Conservation (phyloP, 1,284 basidiomycete species). For the Boletellus deceptivus region DNA sequence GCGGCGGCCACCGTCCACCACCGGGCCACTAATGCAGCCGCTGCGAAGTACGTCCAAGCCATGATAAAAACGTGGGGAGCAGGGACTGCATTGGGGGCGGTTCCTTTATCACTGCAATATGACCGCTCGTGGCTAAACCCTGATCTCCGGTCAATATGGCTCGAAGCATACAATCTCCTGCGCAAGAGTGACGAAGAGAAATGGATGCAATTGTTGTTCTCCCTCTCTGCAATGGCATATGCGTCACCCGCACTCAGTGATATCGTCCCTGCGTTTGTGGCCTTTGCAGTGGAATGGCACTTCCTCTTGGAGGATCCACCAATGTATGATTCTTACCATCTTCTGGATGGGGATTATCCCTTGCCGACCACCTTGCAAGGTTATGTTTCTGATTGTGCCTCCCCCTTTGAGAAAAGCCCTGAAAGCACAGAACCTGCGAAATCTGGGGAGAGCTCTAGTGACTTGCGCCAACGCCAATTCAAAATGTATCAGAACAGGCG, state of each 20-base stretch:
- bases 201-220: conserved; percentile 29
- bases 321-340: conserved; percentile 11
- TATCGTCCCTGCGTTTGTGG: conserved; percentile 20
- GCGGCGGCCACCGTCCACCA: too few relatives aligned
- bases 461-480: background rate
- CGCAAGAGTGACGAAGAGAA: conserved; percentile 11
- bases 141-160: conserved; percentile 22
- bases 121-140: conserved; percentile 16
- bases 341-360: conserved; percentile 9
- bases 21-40: background rate
- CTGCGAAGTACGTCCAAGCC: conserved; percentile 1
- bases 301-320: background rate
- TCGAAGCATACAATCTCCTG: conserved; percentile 33
- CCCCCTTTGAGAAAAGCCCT: background rate
- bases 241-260: conserved; percentile 4
- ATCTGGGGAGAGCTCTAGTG: conserved; percentile 2
- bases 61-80: conserved; percentile 4
- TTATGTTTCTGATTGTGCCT: background rate
- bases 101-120: conserved; percentile 9
- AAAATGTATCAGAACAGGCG: background rate
- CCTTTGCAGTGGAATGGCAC: background rate
- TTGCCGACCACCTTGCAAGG: background rate
- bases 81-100: background rate
- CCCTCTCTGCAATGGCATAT: conserved; percentile 32
- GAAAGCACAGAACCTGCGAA: background rate